Percentiles rank a stretch among this genome's conserved stretches.
These are phyloP conservation scores for Peronospora farinosa DNA, from an alignment of 352 stramenopile species.

Conservation along the genomic window DNA sequence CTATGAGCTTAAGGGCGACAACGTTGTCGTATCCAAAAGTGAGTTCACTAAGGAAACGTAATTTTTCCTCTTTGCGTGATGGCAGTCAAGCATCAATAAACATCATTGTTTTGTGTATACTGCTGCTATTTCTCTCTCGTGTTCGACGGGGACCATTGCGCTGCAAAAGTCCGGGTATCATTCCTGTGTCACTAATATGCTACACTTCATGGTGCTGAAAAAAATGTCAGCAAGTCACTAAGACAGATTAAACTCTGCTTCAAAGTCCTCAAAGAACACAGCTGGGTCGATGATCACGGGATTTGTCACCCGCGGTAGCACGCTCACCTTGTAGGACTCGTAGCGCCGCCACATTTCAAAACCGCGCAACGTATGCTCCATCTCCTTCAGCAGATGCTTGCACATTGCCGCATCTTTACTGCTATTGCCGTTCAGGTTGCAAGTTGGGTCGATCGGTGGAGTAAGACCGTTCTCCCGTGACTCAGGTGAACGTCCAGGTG, in stretches of 20 bases:
- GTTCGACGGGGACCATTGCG: conserved; percentile 14
- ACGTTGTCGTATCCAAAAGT: conserved; percentile 86
- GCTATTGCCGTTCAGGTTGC: conserved; percentile 37
- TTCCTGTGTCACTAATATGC: conserved; percentile 26
- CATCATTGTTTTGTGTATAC: conserved; percentile 9
- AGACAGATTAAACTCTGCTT: conserved; percentile 43
- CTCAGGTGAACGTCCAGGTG: conserved; percentile 68
- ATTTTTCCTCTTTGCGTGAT: neutral
- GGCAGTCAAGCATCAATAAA: conserved; percentile 9
- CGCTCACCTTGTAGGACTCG: conserved; percentile 56
- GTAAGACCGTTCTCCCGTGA: conserved; percentile 62
- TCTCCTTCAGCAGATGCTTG: conserved; percentile 71
- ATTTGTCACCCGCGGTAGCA: conserved; percentile 73
- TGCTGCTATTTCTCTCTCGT: conserved; percentile 23
- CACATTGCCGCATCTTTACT: conserved; percentile 64
- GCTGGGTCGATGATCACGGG: conserved; percentile 57
- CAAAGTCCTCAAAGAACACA: conserved; percentile 70
- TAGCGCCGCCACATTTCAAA: conserved; percentile 87
- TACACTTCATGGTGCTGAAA: conserved; percentile 19
- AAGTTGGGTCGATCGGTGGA: conserved; percentile 49
- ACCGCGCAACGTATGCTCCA: conserved; percentile 77
- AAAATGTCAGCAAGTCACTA: conserved; percentile 15
- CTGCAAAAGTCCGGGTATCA: conserved; percentile 23
- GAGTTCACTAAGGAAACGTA: conserved; percentile 77
- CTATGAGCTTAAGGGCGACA: conserved; percentile 88